A percentile compares a stretch with the other conserved stretches of the same genome.
These are phyloP conservation scores for Penicillium steckii DNA, from an alignment of 495 filamentous ascomycete genomes.

Conservation along the genomic window DNA sequence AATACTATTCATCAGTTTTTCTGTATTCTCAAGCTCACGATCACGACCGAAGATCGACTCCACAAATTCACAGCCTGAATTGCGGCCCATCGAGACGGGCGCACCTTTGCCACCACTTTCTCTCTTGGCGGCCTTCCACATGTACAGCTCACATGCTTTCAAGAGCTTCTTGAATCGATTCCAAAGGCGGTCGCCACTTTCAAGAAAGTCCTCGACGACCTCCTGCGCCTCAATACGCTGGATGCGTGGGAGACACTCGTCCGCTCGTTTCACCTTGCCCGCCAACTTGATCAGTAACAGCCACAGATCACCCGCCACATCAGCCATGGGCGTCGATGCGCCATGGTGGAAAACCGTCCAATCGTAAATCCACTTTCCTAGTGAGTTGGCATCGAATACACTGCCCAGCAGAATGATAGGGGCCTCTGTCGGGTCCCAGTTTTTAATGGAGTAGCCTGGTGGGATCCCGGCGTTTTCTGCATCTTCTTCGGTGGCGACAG, in stretches of 20 bases:
- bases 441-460: slow-evolving; percentile 90
- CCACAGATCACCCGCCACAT: slow-evolving; percentile 94
- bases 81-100: slow-evolving; percentile 80
- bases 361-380: slow-evolving; percentile 99
- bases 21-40: slow-evolving; percentile 87
- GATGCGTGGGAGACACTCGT: slow-evolving; percentile 76
- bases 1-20: slow-evolving; percentile 90
- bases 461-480: slow-evolving; percentile 81
- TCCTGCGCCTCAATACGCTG: slow-evolving; percentile 69
- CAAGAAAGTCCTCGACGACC: slow-evolving; percentile 87
- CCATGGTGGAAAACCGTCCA: slow-evolving; percentile 96
- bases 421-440: slow-evolving; percentile 95
- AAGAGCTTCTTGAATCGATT: slow-evolving; percentile 82
- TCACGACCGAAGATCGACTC: slow-evolving; percentile 95
- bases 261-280: slow-evolving; percentile 89
- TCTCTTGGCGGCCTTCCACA: slow-evolving; percentile 76
- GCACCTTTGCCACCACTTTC: slow-evolving; percentile 54
- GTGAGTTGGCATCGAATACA: slow-evolving; percentile 95
- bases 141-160: slow-evolving; percentile 87
- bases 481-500: slow-evolving; percentile 82
- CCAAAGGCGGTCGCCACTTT: slow-evolving; percentile 85
- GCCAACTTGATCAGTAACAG: slow-evolving; percentile 92
- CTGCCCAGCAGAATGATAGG: slow-evolving; percentile 92
- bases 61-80: slow-evolving; percentile 93
- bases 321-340: slow-evolving; percentile 79